These are phyloP conservation scores for Trichoderma aggressivum DNA, from an alignment of 2,329 filamentous ascomycete species.

Conservation along the genomic window DNA sequence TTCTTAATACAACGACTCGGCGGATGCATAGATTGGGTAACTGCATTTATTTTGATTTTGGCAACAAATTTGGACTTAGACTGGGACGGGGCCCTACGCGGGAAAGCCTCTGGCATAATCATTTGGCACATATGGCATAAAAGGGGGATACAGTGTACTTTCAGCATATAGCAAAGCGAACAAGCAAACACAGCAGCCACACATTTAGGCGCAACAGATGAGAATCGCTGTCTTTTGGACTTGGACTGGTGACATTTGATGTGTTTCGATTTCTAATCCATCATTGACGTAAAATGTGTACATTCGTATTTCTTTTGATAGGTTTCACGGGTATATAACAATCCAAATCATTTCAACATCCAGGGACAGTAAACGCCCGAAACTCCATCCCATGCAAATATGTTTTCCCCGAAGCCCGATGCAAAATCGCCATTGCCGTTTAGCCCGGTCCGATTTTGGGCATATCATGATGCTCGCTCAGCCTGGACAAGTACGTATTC, in stretches of 20 bases:
- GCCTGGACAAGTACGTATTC: slow-evolving; percentile 84
- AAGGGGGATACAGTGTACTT: slow-evolving; percentile 14
- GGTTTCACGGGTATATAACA: not conserved
- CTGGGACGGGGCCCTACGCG: slow-evolving; percentile 1
- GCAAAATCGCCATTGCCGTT: slow-evolving; percentile 6
- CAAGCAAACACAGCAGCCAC: slow-evolving; percentile 1
- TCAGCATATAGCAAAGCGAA: slow-evolving; percentile 6
- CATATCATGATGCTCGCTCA: slow-evolving; percentile 99
- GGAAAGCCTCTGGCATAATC: not conserved
- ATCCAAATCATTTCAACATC: not conserved
- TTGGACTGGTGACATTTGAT: not conserved
- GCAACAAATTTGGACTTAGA: slow-evolving; percentile 13
- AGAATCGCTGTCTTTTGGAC: not conserved
- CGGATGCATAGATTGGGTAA: slow-evolving; percentile 17
- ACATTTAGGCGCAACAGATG: not conserved
- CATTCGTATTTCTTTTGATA: not conserved
- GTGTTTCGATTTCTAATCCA: not conserved
- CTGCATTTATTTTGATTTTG: not conserved
- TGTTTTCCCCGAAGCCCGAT: not conserved
- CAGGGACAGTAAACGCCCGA: slow-evolving; percentile 25
- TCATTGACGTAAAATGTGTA: not conserved
- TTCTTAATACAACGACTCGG: not conserved
- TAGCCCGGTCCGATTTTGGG: slow-evolving; percentile 62
- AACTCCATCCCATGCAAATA: slow-evolving; percentile 24
- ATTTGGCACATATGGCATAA: slow-evolving; percentile 6